Percentiles rank a stretch among this genome's conserved stretches.
These are phyloP conservation scores for Pseudognaphalium luteoalbum DNA, from an alignment of 129 eudicot genomes.

Conservation along the genomic window DNA sequence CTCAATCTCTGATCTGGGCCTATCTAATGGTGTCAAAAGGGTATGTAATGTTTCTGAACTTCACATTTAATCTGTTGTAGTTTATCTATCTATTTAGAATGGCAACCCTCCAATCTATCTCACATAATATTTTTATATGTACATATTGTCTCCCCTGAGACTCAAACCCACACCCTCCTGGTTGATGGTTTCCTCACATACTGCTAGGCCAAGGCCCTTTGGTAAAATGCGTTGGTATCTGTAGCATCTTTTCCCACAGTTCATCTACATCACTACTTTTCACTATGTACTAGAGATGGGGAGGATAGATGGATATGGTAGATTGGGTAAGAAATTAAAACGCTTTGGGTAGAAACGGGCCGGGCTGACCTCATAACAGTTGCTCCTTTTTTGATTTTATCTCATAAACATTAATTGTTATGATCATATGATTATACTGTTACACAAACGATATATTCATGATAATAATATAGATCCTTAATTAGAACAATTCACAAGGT, in stretches of 20 bases:
- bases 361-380: background rate
- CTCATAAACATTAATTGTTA: background rate
- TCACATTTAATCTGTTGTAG: slow-evolving; percentile 3
- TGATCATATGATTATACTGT: background rate
- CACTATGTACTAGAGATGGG: background rate
- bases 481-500: background rate
- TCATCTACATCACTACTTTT: background rate
- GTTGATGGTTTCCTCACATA: too few relatives aligned
- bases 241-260: background rate
- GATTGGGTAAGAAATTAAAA: background rate
- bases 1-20: slow-evolving; percentile 49
- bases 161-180: too few relatives aligned
- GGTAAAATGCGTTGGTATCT: background rate
- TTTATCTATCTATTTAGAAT: background rate
- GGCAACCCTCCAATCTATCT: too few relatives aligned
- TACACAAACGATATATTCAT: background rate
- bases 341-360: too few relatives aligned
- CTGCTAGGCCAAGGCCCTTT: too few relatives aligned
- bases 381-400: background rate
- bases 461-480: background rate
- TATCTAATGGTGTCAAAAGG: slow-evolving; percentile 45
- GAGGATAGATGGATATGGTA: background rate
- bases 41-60: slow-evolving; percentile 40
- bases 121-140: too few relatives aligned
- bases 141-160: too few relatives aligned